These are phyloP conservation scores for Citrullus colocynthis DNA, from an alignment of 306 rosid genomes.

Conservation along the genomic window DNA sequence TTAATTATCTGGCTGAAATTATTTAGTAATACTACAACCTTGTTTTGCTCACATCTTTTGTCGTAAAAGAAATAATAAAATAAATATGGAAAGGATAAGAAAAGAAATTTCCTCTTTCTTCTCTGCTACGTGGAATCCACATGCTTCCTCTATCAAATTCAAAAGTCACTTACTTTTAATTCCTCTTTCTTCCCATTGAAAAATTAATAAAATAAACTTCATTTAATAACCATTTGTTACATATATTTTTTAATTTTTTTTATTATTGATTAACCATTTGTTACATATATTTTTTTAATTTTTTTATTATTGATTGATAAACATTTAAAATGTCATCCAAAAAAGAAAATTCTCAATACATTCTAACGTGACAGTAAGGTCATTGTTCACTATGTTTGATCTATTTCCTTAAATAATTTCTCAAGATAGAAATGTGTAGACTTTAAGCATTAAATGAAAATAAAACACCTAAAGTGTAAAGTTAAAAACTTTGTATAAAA, in stretches of 20 bases:
- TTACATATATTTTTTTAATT: no score
- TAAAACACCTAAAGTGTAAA: not conserved
- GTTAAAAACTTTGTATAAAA: not conserved
- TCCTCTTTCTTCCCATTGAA: not conserved
- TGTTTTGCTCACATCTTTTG: not conserved
- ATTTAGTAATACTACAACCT: not conserved
- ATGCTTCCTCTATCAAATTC: not conserved
- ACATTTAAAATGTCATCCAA: not conserved
- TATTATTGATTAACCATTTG: no score
- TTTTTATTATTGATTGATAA: no score
- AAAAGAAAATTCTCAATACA: no score
- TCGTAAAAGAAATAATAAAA: not conserved
- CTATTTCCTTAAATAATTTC: no score
- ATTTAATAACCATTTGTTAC: no score
- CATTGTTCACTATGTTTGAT: no score
- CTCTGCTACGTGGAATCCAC: slow-evolving; percentile 1
- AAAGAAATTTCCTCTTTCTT: not conserved
- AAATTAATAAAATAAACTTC: no score
- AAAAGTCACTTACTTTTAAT: not conserved
- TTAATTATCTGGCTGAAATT: not conserved
- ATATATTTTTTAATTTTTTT: no score
- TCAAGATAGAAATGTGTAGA: not conserved
- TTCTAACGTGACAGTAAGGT: no score
- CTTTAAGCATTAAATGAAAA: not conserved
- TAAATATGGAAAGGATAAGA: not conserved